These are phyloP conservation scores for Fusarium sp. DNA, from an alignment of 2,329 filamentous ascomycete genomes.

Conservation along the genomic window DNA sequence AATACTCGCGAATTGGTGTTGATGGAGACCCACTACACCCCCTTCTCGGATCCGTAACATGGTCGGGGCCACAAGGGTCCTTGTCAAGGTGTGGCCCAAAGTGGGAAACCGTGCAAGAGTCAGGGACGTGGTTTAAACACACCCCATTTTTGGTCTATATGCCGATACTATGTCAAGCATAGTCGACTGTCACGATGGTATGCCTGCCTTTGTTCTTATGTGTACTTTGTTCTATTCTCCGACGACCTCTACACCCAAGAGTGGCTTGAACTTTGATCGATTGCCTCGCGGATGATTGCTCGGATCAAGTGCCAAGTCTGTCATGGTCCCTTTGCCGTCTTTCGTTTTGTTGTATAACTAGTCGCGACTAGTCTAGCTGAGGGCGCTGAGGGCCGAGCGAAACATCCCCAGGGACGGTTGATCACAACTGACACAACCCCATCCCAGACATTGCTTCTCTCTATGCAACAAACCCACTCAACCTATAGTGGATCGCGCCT, in stretches of 20 bases:
- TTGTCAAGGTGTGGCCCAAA: slow-evolving; percentile 26
- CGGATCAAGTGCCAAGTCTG: slow-evolving; percentile 24
- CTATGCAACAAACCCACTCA: slow-evolving; percentile 47
- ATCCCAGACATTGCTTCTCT: slow-evolving; percentile 38
- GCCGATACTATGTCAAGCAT: slow-evolving; percentile 21
- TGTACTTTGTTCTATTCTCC: slow-evolving; percentile 18
- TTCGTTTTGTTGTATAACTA: slow-evolving; percentile 37
- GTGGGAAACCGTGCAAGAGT: slow-evolving; percentile 16
- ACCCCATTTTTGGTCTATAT: slow-evolving; percentile 21
- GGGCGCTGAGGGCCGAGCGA: slow-evolving; percentile 39
- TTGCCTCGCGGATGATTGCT: slow-evolving; percentile 9
- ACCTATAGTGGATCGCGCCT: slow-evolving; percentile 47
- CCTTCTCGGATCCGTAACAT: slow-evolving; percentile 36
- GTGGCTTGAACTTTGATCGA: slow-evolving; percentile 22
- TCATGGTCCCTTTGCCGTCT: slow-evolving; percentile 12
- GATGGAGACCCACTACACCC: slow-evolving; percentile 24
- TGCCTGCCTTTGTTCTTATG: slow-evolving; percentile 31
- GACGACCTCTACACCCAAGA: slow-evolving; percentile 4
- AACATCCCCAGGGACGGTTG: slow-evolving; percentile 42
- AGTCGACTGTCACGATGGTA: slow-evolving; percentile 4
- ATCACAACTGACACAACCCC: slow-evolving; percentile 41
- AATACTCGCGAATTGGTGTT: slow-evolving; percentile 5
- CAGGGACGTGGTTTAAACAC: slow-evolving; percentile 20
- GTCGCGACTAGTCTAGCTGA: slow-evolving; percentile 33
- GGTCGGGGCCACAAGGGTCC: slow-evolving; percentile 21